Percentiles rank a stretch among this genome's conserved stretches.
Evolutionary conservation across 768 basidiomycete species (phyloP).

Genomic region (Macrocybe gigantea): DNA sequence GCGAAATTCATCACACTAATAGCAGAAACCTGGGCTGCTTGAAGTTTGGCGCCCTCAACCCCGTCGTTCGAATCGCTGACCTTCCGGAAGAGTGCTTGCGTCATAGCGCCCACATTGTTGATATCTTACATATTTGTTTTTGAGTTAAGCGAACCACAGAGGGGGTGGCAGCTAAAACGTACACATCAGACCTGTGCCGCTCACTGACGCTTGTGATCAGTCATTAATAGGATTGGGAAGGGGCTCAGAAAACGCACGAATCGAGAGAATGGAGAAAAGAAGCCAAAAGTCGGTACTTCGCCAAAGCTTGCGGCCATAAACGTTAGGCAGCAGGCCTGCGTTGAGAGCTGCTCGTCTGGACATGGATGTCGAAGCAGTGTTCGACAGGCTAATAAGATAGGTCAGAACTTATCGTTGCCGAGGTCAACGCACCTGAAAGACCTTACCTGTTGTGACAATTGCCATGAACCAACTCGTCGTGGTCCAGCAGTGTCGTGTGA

Average conservation of each 20-base stretch:
- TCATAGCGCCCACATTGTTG: slow-evolving; percentile 73
- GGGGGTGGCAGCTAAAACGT: slow-evolving; percentile 15
- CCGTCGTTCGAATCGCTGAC: slow-evolving; percentile 59
- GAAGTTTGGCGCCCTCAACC: slow-evolving; percentile 64
- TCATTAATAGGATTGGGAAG: neutral
- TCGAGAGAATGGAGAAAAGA: slow-evolving; percentile 41
- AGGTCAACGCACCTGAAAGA: too few relatives aligned
- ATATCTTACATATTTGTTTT: slow-evolving; percentile 40
- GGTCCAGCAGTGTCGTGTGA: slow-evolving; percentile 2
- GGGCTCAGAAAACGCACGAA: slow-evolving; percentile 42
- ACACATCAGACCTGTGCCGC: slow-evolving; percentile 78
- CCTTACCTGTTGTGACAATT: too few relatives aligned
- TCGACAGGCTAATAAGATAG: neutral
- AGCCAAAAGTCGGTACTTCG: slow-evolving; percentile 20
- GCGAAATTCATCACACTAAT: slow-evolving; percentile 78
- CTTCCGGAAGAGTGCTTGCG: slow-evolving; percentile 62
- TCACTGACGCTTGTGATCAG: slow-evolving; percentile 32
- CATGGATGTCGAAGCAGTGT: slow-evolving; percentile 1
- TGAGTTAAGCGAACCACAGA: neutral
- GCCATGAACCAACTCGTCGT: neutral
- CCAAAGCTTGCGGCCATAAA: slow-evolving; percentile 15
- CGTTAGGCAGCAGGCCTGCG: slow-evolving; percentile 13
- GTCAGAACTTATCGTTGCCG: too few relatives aligned
- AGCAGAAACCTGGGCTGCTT: slow-evolving; percentile 79
- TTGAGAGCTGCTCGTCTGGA: slow-evolving; percentile 11